Evolutionary conservation across 2,329 filamentous ascomycete genomes (phyloP), one percentile per base, ranked within the genome.

Genomic region (Alternaria panax): DNA sequence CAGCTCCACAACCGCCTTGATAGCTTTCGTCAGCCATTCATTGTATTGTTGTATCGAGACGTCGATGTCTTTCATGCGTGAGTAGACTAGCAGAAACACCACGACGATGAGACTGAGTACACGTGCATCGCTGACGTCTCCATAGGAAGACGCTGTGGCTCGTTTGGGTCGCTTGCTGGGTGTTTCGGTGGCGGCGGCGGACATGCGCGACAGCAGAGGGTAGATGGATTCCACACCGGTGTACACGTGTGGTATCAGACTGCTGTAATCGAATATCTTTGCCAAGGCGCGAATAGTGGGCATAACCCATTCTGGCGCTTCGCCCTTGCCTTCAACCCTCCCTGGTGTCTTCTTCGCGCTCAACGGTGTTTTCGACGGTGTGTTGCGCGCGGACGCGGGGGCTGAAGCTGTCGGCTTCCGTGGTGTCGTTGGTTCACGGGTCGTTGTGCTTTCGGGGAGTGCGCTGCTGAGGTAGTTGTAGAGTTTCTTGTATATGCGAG

Each of bases 381-480:
- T 71, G 7, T 68, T 72, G 27, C 62, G 67, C 25, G 65, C 59
- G 3, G 71, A 73, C 8, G 63, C 52, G 2, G 72, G 52, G 3
- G 64, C 63, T 16, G 69, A 69, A 1, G 67, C 55, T 28, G 57
- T 43, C n/a, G 59, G 48, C 24, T 76, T 77, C 4, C 70, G 80
- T 64, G 74, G 71, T 24, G 69, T 77, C 32, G 72, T 66, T 8
- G 70, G 75, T 7, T 70, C 72, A n/a, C 66, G 61, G 14, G 64
- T 41, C 12, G 63, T 56, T 27, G 65, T 62, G 18, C 70, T 54
- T 7, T 78, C 81, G 14, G 85, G 84, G 5, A 98, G 82, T 40
- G 89, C 88, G 55, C 87, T 87, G 67, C 94, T 90, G 60, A 98
- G 87, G 74, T 94, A 93, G 30, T 82, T 82, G 76, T 93, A 95